These are phyloP conservation scores for Dissophora globulifera DNA, from an alignment of 192 early-diverging fungal species.

Conservation along the genomic window DNA sequence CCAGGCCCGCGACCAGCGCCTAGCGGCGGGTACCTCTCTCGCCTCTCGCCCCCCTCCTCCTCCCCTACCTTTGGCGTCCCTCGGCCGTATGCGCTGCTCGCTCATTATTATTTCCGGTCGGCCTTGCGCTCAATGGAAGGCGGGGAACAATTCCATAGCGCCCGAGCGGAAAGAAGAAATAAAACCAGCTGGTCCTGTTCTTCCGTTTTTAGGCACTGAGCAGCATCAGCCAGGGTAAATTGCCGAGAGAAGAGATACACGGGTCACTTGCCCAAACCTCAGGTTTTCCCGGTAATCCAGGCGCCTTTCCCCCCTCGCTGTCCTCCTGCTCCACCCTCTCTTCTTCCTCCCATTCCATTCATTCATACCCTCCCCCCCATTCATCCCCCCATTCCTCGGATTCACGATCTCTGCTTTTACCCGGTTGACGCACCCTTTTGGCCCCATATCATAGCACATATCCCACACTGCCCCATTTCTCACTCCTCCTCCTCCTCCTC, in stretches of 20 bases:
- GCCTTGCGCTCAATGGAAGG: background rate
- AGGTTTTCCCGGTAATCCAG: conserved; percentile 15
- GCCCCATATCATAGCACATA: too few species aligned
- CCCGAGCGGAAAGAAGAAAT: too few species aligned
- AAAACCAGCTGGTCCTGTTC: conserved; percentile 10
- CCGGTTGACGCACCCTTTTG: too few species aligned
- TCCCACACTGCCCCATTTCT: background rate
- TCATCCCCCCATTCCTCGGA: background rate
- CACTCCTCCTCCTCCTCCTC: background rate
- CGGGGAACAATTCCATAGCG: background rate
- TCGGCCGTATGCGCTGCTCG: too few species aligned
- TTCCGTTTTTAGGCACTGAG: background rate
- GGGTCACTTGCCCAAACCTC: too few species aligned
- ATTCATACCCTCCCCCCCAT: background rate
- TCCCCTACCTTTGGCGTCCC: too few species aligned
- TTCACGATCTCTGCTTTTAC: background rate
- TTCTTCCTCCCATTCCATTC: background rate
- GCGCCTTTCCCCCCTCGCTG: background rate
- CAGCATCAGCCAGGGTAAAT: too few species aligned
- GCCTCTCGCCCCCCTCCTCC: too few species aligned
- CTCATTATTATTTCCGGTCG: too few species aligned
- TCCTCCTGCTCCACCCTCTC: background rate
- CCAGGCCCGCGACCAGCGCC: too few species aligned
- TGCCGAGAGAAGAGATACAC: too few species aligned
- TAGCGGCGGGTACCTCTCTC: too few species aligned